phyloP scores from a whole-genome alignment of 306 rosid genomes.

The Casuarina glauca region DNA sequence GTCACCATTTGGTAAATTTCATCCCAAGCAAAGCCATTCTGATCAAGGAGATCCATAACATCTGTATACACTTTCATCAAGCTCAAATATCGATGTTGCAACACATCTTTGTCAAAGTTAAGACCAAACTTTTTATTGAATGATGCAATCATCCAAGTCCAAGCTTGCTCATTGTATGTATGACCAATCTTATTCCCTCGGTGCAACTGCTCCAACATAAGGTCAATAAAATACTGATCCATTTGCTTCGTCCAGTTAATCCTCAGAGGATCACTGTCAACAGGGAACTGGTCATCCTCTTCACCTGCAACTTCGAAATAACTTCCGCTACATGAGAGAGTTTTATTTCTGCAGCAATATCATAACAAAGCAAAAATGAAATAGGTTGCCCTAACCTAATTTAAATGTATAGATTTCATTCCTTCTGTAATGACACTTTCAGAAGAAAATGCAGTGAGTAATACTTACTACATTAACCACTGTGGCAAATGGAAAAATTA shows the following conservation, averaged over 20 bases:
- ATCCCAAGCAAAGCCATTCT: slow-evolving; percentile 11
- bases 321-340: slow-evolving; percentile 3
- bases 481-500: neutral
- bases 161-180: slow-evolving; percentile 35
- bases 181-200: slow-evolving; percentile 30
- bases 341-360: slow-evolving; percentile 4
- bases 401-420: neutral
- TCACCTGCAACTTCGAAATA: slow-evolving; percentile 26
- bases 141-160: slow-evolving; percentile 32
- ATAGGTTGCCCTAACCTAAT: too few species aligned
- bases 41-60: neutral
- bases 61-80: slow-evolving; percentile 7
- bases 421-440: neutral
- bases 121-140: slow-evolving; percentile 22
- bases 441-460: neutral
- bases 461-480: neutral
- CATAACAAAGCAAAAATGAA: neutral
- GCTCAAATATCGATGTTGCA: slow-evolving; percentile 24
- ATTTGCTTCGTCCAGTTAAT: slow-evolving; percentile 8
- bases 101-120: slow-evolving; percentile 24
- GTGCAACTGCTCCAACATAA: slow-evolving; percentile 35
- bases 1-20: neutral
- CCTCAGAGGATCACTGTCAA: neutral
- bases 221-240: neutral
- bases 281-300: slow-evolving; percentile 32